Evolutionary conservation across 148 eudicot species (phyloP), one percentile per base, ranked within the genome.

Genomic region (Nepenthes gracilis): DNA sequence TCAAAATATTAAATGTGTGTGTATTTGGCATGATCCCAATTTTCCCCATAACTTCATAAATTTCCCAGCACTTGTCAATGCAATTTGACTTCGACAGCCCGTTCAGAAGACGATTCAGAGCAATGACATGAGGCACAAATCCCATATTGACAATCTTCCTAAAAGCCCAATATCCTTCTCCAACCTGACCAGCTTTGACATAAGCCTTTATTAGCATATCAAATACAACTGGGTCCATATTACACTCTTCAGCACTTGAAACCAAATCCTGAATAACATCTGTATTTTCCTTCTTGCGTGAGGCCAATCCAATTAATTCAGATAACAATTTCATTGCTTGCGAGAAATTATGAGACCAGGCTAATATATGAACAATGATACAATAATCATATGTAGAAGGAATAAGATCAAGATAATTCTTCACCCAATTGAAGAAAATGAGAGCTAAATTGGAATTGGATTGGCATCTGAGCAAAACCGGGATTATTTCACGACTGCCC

Each of bases 131-230:
- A 2, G 96, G 98, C 67, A 68, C 70, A 67, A 80, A 77, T 1
- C 85, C 94, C 49, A 75, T 56, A 67, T 70, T 82, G 40, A 82
- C 81, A 77, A 77, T 82, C 71, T 73, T 72, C 72, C 74, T 73
- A 77, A 88, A 88, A 55, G 67, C 81, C 60, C 70, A 58, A 63
- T 80, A 82, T 58, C 90, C 81, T 67, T 81, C 86, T 72, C 67
- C 59, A 75, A 88, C 66, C 71, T 67, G 72, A 47, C 83, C 88
- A 11, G 52, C 55, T 61, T 83, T 88, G 10, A 80, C 71, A 68
- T 80, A 88, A 12, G 86, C 94, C 71, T 88, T 92, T 13, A 85
- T 66, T 47, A 92, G 75, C 88, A 92, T 88, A 73, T 92, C 94
- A 65, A 92, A 92, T 9, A 81, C 79, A 58, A 85, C 86, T 0